Evolutionary conservation across 2,329 filamentous ascomycete species (phyloP), one percentile per base, ranked within the genome.

Genomic region (Drechslerella dactyloides): DNA sequence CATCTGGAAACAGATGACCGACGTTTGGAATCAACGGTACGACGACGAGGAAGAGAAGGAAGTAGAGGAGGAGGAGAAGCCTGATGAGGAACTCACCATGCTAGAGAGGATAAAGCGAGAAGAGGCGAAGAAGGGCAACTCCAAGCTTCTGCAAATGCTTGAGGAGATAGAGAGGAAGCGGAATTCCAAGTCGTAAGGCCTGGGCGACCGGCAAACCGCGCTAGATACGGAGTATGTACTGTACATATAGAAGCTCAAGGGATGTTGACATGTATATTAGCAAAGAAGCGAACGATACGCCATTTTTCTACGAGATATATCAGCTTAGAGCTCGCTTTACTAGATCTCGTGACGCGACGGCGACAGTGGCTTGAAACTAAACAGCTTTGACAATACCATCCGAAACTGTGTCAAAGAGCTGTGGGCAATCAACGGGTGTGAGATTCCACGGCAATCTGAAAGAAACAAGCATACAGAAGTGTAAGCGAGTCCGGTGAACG

Each of bases 11-110:
- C 66, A 70, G 30, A 19, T 70, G 2, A 64, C 57, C 15, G 66
- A 70, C 35, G 66, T 70, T 11, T 70, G 66, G 66, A 70, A 70
- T 17, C 66, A 70, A 44, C 46, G 48, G 33, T 55, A 64, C 40
- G 59, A 70, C n/a, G 65, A 70, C 10, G 54, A 70, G 11, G 59
- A 61, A 15, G 52, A 46, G 23, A 37, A 46, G n/a, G 21, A 62
- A 13, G 33, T 42, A 0, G 54, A 55, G 15, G 37, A 40, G 11
- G 53, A 30, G 1, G 65, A 58, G n/a, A 40, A 57, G 33, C 27
- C 27, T 8, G 27, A 33, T 8, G 21, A 35, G 46, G 58, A 62
- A 30, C 53, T 21, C n/a, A 48, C 59, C 2, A 70, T 70, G 66
- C 50, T 70, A 21, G 66, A 63, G 27, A 51, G 51, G 21, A 70